Evolutionary conservation across 208 protist genomes (phyloP), one percentile per base, ranked within the genome.

Genomic region (Trypanosomatidae sp.): DNA sequence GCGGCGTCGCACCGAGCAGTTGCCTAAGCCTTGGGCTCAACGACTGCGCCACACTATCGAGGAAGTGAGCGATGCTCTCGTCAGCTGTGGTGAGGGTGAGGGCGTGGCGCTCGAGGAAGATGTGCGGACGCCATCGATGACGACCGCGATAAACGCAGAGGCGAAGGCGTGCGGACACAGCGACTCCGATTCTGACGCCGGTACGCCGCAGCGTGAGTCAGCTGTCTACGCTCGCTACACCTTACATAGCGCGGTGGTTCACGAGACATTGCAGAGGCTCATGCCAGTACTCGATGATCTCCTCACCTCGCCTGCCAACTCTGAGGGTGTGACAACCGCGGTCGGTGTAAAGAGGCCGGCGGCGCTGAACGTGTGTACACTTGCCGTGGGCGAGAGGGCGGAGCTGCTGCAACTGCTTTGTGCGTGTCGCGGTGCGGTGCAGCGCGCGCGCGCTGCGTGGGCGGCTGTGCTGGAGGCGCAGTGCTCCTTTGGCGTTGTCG

Each of bases 401-500:
- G 64, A 80, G 53, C 64, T 80, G 50, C 64, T 80, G 62, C 69
- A 69, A 49, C 69, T 64, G 52, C 55, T 80, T 33, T 64, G 69
- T 33, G 64, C 71, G 22, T 74, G 75, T n/a, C 64, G 71, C 43
- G 62, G 69, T 30, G 71, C 72, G 69, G 74, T 86, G 44, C 76
- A 77, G 43, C 59, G 43, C 4, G 66, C 73, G 10, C 82, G 82
- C 25, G 58, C 71, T 22, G 75, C 71, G 33, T 56, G 86, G 70
- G 25, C 74, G 58, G 25, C 15, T 0, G 80, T 84, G 30, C 69
- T 97, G 15, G 68, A 67, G 15, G 74, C 88, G 15, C 89, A 94
- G 73, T 83, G 80, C 30, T 75, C 88, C 67, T 80, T 98, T 43
- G 85, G 86, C 36, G 84, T 97, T 44, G 86, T 98, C n/a, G 47